Evolutionary conservation across 2,329 filamentous ascomycete species (phyloP).

Genomic region (Arachnopeziza araneosa): DNA sequence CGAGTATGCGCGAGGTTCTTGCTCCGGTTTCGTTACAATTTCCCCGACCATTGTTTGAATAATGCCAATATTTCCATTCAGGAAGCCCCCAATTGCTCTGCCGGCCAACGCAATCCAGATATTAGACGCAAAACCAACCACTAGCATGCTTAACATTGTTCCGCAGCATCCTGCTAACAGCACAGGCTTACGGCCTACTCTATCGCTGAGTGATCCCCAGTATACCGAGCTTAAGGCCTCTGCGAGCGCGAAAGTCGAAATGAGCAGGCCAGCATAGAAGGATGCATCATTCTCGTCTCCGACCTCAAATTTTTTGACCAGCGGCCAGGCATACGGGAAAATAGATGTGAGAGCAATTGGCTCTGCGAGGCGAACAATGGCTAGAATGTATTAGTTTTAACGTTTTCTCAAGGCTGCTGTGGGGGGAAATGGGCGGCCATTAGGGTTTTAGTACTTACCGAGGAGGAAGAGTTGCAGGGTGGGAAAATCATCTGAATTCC

Average conservation of each 20-base stretch:
- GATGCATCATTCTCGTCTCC: constrained; percentile 70
- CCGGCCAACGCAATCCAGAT: constrained; percentile 79
- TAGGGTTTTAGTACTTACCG: constrained; percentile 47
- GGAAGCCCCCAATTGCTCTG: constrained; percentile 68
- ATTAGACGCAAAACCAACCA: constrained; percentile 77
- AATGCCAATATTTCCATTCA: constrained; percentile 89
- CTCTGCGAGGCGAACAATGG: constrained; percentile 87
- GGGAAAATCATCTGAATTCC: constrained; percentile 71
- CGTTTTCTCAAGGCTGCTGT: not conserved
- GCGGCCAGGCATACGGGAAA: constrained; percentile 84
- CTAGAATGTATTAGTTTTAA: constrained; percentile 14
- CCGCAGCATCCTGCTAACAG: constrained; percentile 75
- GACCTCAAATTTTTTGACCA: constrained; percentile 71
- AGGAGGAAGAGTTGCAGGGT: constrained; percentile 77
- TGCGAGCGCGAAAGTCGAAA: constrained; percentile 77
- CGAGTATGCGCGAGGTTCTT: constrained; percentile 82
- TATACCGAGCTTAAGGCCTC: constrained; percentile 82
- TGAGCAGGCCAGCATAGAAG: constrained; percentile 82
- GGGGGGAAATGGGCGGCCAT: not conserved
- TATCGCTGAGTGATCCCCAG: constrained; percentile 81
- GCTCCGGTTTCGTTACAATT: constrained; percentile 73
- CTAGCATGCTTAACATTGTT: constrained; percentile 74
- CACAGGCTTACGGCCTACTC: constrained; percentile 78
- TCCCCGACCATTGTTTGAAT: constrained; percentile 86
- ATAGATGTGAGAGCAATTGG: constrained; percentile 91